Evolutionary conservation across 306 rosid genomes (phyloP).

Genomic region (Cicer yamashitae): DNA sequence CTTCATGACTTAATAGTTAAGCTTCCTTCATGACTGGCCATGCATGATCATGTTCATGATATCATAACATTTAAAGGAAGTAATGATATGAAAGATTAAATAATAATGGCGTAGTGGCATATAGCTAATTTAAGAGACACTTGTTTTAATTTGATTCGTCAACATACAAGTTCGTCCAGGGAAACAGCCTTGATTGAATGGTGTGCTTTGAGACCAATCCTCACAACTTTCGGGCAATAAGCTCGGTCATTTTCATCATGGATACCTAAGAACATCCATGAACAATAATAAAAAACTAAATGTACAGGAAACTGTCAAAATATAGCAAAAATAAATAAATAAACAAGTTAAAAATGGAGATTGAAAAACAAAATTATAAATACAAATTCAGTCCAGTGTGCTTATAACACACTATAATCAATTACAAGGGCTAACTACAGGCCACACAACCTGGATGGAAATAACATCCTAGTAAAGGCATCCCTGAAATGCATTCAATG

Average conservation of each 20-base stretch:
- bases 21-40: conserved; percentile 19
- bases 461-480: conserved; percentile 16
- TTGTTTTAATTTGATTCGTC: conserved; percentile 33
- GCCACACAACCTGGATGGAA: conserved; percentile 20
- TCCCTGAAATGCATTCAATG: not conserved
- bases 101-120: conserved; percentile 19
- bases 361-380: not conserved
- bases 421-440: conserved; percentile 18
- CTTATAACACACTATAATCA: conserved; percentile 23
- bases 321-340: not conserved
- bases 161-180: conserved; percentile 83
- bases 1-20: conserved; percentile 17
- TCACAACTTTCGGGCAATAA: conserved; percentile 84
- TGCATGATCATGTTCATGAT: conserved; percentile 35
- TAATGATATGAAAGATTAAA: conserved; percentile 32
- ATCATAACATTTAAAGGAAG: conserved; percentile 34
- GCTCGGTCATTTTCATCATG: conserved; percentile 84
- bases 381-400: conserved; percentile 21
- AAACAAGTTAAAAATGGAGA: not conserved
- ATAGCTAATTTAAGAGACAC: conserved; percentile 36
- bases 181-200: conserved; percentile 87
- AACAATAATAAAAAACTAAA: conserved; percentile 31
- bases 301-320: conserved; percentile 4
- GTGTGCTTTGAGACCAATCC: conserved; percentile 90
- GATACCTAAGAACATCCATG: conserved; percentile 62